These are phyloP conservation scores for Boletellus ananas DNA, from an alignment of 768 basidiomycete species.

Conservation along the genomic window DNA sequence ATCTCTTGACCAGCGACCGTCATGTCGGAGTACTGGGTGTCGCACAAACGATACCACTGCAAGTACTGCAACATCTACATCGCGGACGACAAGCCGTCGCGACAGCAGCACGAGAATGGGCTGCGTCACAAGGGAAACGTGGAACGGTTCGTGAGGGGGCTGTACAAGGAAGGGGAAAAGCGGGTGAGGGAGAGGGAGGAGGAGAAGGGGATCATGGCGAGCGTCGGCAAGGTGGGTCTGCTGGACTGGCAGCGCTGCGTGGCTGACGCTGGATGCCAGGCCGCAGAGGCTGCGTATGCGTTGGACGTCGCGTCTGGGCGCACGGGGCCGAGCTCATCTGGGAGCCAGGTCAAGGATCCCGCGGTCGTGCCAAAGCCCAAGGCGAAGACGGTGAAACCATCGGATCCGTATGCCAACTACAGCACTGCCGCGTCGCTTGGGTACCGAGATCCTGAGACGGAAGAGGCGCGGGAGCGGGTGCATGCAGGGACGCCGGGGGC, in stretches of 20 bases:
- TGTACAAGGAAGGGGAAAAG: constrained; percentile 93
- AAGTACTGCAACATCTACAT: constrained; percentile 98
- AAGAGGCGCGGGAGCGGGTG: constrained; percentile 57
- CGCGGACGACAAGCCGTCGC: constrained; percentile 91
- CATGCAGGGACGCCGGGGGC: constrained; percentile 71
- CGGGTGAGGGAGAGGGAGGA: constrained; percentile 81
- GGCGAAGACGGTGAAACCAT: constrained; percentile 48
- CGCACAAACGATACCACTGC: constrained; percentile 90
- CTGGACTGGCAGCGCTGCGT: background rate
- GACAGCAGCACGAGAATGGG: constrained; percentile 89
- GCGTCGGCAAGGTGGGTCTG: constrained; percentile 68
- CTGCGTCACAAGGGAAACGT: constrained; percentile 91
- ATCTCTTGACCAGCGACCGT: constrained; percentile 11
- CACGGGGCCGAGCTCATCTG: constrained; percentile 29
- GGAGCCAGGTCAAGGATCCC: constrained; percentile 2
- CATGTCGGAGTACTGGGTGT: constrained; percentile 94
- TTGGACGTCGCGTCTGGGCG: constrained; percentile 71
- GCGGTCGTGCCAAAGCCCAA: constrained; percentile 30
- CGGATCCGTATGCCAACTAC: constrained; percentile 78
- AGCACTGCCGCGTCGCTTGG: constrained; percentile 85
- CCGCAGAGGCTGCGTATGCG: constrained; percentile 76
- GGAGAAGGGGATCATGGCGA: constrained; percentile 81
- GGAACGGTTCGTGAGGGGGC: constrained; percentile 84
- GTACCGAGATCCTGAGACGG: constrained; percentile 71
- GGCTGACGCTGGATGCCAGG: constrained; percentile 38